phyloP scores from a whole-genome alignment of 139 green algal species.

The Haematococcus lacustris region DNA sequence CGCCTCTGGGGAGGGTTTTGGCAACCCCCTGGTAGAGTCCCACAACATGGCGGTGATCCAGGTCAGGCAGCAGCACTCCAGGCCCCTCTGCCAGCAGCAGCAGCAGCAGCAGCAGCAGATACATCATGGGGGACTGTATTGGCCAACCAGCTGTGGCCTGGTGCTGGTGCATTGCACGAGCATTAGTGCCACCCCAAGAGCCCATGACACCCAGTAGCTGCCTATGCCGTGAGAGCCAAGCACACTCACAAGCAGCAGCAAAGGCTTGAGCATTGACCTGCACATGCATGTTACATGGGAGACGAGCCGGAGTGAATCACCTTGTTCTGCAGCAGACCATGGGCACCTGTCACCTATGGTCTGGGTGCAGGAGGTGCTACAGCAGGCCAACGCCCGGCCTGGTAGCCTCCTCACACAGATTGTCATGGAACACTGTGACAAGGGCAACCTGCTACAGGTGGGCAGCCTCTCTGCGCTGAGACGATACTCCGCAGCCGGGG shows the following conservation, averaged over 20 bases:
- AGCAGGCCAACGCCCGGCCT: background rate
- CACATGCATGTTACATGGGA: no score
- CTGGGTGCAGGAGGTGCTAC: conserved; percentile 2
- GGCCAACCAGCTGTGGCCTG: background rate
- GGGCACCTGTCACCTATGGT: background rate
- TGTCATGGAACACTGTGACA: conserved; percentile 18
- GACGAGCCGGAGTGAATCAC: no score
- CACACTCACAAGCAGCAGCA: background rate
- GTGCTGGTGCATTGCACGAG: background rate
- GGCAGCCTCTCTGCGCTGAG: no score
- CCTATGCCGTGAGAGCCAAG: background rate
- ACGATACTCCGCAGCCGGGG: no score
- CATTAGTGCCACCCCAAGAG: background rate
- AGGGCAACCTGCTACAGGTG: conserved; percentile 21
- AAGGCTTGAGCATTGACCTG: no score
- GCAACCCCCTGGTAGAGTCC: background rate
- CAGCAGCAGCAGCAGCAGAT: background rate
- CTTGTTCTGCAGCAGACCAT: no score
- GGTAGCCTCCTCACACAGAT: conserved; percentile 11
- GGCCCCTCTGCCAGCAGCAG: background rate
- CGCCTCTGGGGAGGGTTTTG: background rate
- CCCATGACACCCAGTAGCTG: background rate
- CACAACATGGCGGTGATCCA: background rate
- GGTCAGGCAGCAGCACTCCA: background rate
- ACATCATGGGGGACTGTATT: background rate